Evolutionary conservation across 2,329 filamentous ascomycete species (phyloP).

Genomic region (Phyllosticta citrichinensis): DNA sequence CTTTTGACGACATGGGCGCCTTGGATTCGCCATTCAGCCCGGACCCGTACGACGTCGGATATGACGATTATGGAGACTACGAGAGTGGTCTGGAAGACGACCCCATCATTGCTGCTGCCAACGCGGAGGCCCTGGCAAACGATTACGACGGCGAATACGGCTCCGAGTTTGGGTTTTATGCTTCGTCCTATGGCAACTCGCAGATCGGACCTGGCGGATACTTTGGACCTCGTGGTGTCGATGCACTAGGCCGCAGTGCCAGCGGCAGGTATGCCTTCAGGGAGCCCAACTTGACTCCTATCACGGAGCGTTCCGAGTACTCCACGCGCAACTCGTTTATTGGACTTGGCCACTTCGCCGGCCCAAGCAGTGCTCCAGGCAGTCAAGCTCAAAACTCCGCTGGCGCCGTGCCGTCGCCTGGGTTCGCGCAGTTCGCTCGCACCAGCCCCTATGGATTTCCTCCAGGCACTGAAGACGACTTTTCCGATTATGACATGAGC

Average conservation of each 20-base stretch:
- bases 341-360: slow-evolving; percentile 46
- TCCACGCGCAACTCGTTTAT: slow-evolving; percentile 89
- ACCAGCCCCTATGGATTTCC: slow-evolving; percentile 45
- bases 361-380: slow-evolving; percentile 20
- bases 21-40: slow-evolving; percentile 44
- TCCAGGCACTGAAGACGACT: slow-evolving; percentile 40
- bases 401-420: slow-evolving; percentile 54
- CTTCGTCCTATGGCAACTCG: slow-evolving; percentile 41
- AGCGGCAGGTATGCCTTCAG: slow-evolving; percentile 56
- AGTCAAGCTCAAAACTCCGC: slow-evolving; percentile 19
- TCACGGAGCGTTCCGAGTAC: slow-evolving; percentile 92
- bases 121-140: slow-evolving; percentile 83
- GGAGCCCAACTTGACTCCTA: slow-evolving; percentile 89
- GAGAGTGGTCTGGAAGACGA: slow-evolving; percentile 52
- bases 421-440: slow-evolving; percentile 62
- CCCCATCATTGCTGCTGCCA: slow-evolving; percentile 86
- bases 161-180: slow-evolving; percentile 94
- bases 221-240: slow-evolving; percentile 65
- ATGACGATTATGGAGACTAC: slow-evolving; percentile 43
- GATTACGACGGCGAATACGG: slow-evolving; percentile 94
- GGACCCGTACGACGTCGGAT: slow-evolving; percentile 37
- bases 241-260: slow-evolving; percentile 51
- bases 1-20: slow-evolving; percentile 17
- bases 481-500: slow-evolving; percentile 59
- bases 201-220: slow-evolving; percentile 75